A percentile compares a stretch with the other conserved stretches of the same genome.
phyloP scores from a whole-genome alignment of 345 rosid genomes.

The Eucalyptus erythrocorys region DNA sequence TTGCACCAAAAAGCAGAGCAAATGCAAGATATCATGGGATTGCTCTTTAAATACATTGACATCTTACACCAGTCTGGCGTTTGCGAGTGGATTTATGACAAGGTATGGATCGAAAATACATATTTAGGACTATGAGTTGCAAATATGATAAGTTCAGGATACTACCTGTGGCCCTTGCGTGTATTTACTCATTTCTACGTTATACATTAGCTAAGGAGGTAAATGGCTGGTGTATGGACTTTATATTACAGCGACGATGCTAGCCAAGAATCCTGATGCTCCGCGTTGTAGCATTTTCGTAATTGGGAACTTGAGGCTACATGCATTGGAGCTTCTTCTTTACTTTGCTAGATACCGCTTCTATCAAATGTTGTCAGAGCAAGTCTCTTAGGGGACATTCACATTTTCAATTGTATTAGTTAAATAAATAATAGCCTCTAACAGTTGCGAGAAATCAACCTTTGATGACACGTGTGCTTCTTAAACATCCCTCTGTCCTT shows the following conservation, averaged over 20 bases:
- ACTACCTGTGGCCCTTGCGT: background rate
- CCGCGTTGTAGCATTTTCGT: background rate
- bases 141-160: background rate
- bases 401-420: background rate
- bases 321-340: background rate
- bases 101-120: conserved; percentile 31
- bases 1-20: conserved; percentile 35
- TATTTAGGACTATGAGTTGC: background rate
- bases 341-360: background rate
- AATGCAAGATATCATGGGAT: conserved; percentile 67
- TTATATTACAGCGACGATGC: background rate
- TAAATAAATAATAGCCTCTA: background rate
- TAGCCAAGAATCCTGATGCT: background rate
- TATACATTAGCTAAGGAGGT: background rate
- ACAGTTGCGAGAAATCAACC: background rate
- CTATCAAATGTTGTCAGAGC: background rate
- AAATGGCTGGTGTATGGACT: background rate
- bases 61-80: conserved; percentile 69
- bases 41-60: conserved; percentile 68
- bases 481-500: background rate
- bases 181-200: background rate
- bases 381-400: background rate
- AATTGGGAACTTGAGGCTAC: background rate
- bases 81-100: conserved; percentile 91
- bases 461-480: background rate